phyloP scores from a whole-genome alignment of 2,329 filamentous ascomycete species.

The Arthrobotrys pseudoclavata region DNA sequence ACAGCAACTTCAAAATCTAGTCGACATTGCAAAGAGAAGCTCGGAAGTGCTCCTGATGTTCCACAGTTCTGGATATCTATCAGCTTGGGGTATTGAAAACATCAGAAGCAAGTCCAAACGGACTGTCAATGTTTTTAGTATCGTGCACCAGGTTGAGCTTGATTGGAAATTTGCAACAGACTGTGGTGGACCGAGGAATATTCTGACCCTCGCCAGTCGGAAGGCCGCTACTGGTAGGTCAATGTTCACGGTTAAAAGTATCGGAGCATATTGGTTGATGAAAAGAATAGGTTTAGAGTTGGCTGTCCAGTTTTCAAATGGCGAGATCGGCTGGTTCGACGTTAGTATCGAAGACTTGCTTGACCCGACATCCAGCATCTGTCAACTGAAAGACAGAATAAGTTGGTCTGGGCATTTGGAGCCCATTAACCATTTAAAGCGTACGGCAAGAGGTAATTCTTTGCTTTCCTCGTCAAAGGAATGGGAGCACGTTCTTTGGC shows the following conservation, averaged over 20 bases:
- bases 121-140: conserved; percentile 81
- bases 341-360: conserved; percentile 83
- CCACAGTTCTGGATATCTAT: conserved; percentile 87
- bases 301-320: conserved; percentile 86
- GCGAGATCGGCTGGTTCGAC: conserved; percentile 84
- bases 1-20: conserved; percentile 78
- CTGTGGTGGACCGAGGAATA: conserved; percentile 46
- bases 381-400: conserved; percentile 71
- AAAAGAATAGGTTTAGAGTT: conserved; percentile 67
- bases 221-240: conserved; percentile 32
- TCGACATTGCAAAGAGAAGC: conserved; percentile 84
- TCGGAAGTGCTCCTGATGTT: conserved; percentile 90
- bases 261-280: neutral
- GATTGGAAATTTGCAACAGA: conserved; percentile 53
- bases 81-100: conserved; percentile 92
- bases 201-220: conserved; percentile 36
- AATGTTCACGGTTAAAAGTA: neutral
- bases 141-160: conserved; percentile 75
- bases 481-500: conserved; percentile 87
- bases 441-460: conserved; percentile 83
- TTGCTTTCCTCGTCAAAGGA: conserved; percentile 83
- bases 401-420: conserved; percentile 86
- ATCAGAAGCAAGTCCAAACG: conserved; percentile 78
- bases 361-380: conserved; percentile 73
- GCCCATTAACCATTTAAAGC: conserved; percentile 85